Base-by-base conservation (phyloP, 2,329 filamentous ascomycete genomes). In the Epichloe gansuensis region DNA sequence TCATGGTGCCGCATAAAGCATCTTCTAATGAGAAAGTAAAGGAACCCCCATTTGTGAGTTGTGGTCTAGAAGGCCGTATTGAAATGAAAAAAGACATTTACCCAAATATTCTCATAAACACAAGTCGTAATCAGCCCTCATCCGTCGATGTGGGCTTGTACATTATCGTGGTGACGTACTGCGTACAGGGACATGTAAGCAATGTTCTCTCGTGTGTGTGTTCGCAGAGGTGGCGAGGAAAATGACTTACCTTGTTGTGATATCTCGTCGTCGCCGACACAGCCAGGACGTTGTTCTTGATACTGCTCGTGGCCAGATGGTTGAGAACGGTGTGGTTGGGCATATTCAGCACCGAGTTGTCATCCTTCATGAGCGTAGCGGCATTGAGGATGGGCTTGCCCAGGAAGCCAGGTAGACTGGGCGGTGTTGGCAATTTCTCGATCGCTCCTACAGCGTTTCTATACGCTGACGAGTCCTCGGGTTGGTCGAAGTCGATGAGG, bases 151-250 rank as follows among this genome's bases (percentile, higher is more conserved):
- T 89, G 17, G 89, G 89, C 74, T 96, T 97, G 72, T 97, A 97
- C 74, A 97, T 85, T 65, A 97, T 95, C 2, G 90, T 96, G 4
- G 91, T 97, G 38, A 97, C 86, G 69, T 97, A 97, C 91, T 96
- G 61, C 3, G 23, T 27, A 44, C 31, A 12, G 13, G n/a, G 12
- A 25, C 12, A 12, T 8, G 39, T 53, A 17, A 52, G 53, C 41
- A 46, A 34, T 5, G 23, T 34, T 38, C 39, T 38, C 12, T 39
- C n/a, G 3, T 21, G 8, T 4, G 15, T 12, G 13, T 8, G 8
- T 23, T 5, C 7, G 9, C 21, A 13, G 3, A 15, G 9, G 25
- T 12, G 35, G 15, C 15, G 6, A 4, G 7, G 4, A n/a, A 35
- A 27, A 53, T 27, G 1, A 61, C 74, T 52, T 63, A 88, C 88